Evolutionary conservation across 768 basidiomycete genomes (phyloP).

Genomic region (Mycena floridula): DNA sequence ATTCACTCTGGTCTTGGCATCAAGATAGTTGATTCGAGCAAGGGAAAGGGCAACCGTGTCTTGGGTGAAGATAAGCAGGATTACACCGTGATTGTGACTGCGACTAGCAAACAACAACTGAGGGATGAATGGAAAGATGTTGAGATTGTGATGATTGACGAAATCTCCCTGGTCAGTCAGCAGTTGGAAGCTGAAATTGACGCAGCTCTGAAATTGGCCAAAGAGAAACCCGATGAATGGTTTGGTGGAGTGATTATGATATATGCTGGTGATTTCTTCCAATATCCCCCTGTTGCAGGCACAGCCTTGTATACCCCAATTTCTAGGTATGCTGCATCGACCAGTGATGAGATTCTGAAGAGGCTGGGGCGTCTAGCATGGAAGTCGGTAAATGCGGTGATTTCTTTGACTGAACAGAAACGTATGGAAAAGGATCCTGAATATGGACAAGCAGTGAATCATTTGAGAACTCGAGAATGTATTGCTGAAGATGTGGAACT

Average conservation of each 20-base stretch:
- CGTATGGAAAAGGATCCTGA: too few relatives aligned
- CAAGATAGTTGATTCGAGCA: slow-evolving; percentile 9
- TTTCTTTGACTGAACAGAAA: too few relatives aligned
- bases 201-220: too few relatives aligned
- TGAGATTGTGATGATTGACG: slow-evolving; percentile 20
- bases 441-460: background rate
- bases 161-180: slow-evolving; percentile 19
- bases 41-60: slow-evolving; percentile 11
- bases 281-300: too few relatives aligned
- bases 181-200: slow-evolving; percentile 22
- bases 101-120: slow-evolving; percentile 10
- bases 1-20: slow-evolving; percentile 19
- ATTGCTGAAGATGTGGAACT: slow-evolving; percentile 11
- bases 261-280: too few relatives aligned
- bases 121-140: slow-evolving; percentile 20
- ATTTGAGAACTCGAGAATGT: slow-evolving; percentile 6
- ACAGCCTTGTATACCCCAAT: too few relatives aligned
- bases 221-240: too few relatives aligned
- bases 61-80: slow-evolving; percentile 8
- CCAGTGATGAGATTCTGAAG: too few relatives aligned
- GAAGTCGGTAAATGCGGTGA: too few relatives aligned
- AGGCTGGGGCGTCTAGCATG: too few relatives aligned
- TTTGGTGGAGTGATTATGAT: too few relatives aligned
- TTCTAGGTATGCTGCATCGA: too few relatives aligned
- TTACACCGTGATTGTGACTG: slow-evolving; percentile 10